Percentiles rank a stretch among this genome's conserved stretches.
Conservation (phyloP, 2,329 filamentous ascomycete species). For the Didymella pinodella region DNA sequence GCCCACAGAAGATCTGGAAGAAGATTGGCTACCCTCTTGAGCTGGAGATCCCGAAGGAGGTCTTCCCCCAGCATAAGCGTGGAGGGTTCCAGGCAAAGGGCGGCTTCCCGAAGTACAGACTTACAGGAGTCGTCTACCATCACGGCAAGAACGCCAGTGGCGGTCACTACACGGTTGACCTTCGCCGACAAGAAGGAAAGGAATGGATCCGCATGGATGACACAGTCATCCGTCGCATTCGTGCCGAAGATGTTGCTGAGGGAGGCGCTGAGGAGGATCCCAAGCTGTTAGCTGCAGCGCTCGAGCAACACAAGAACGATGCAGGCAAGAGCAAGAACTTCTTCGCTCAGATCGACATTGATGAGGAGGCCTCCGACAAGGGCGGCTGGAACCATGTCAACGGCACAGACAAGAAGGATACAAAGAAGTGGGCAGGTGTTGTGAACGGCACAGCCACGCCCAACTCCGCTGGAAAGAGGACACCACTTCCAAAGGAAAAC, state of each 20-base stretch:
- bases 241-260: slow-evolving; percentile 87
- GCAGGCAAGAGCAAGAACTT: slow-evolving; percentile 69
- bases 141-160: slow-evolving; percentile 96
- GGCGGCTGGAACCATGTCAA: slow-evolving; percentile 87
- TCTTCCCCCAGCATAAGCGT: slow-evolving; percentile 79
- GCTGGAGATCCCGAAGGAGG: slow-evolving; percentile 89
- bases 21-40: slow-evolving; percentile 95
- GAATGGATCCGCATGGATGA: slow-evolving; percentile 98
- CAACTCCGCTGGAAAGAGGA: slow-evolving; percentile 59
- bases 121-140: slow-evolving; percentile 93
- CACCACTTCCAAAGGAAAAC: slow-evolving; percentile 61
- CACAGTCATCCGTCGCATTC: slow-evolving; percentile 84
- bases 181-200: slow-evolving; percentile 88
- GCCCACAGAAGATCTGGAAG: slow-evolving; percentile 98
- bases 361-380: slow-evolving; percentile 72
- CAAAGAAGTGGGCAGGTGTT: slow-evolving; percentile 72
- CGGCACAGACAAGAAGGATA: slow-evolving; percentile 61
- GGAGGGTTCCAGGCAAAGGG: slow-evolving; percentile 70
- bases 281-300: slow-evolving; percentile 69
- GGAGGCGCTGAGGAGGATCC: slow-evolving; percentile 82
- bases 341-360: slow-evolving; percentile 68
- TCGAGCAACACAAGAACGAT: slow-evolving; percentile 73
- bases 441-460: slow-evolving; percentile 70
- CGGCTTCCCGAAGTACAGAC: slow-evolving; percentile 79
- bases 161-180: slow-evolving; percentile 97